Evolutionary conservation across 495 filamentous ascomycete genomes (phyloP).

Genomic region (Penicillium salamii): DNA sequence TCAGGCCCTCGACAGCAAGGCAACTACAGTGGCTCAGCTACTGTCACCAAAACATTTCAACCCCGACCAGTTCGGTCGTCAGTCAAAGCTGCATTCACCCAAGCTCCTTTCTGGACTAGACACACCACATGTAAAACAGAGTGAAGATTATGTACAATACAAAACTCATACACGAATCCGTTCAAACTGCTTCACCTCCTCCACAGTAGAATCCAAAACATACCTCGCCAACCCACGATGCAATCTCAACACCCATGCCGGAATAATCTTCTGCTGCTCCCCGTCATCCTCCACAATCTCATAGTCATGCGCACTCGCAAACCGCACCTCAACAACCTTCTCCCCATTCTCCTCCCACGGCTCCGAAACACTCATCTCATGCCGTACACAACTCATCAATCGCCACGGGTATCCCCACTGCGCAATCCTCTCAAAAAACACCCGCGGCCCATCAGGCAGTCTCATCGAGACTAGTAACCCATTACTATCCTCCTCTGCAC

Average conservation of each 20-base stretch:
- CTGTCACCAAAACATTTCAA: too few relatives aligned
- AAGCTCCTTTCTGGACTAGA: too few relatives aligned
- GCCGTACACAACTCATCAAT: slow-evolving; percentile 31
- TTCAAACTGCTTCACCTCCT: slow-evolving; percentile 11
- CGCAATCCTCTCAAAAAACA: slow-evolving; percentile 31
- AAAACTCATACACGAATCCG: neutral
- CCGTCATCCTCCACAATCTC: slow-evolving; percentile 22
- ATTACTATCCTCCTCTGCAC: slow-evolving; percentile 6
- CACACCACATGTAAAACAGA: neutral
- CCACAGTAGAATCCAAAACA: slow-evolving; percentile 22
- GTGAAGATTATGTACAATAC: neutral
- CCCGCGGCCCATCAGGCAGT: slow-evolving; percentile 18
- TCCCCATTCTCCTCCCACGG: slow-evolving; percentile 16
- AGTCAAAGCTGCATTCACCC: too few relatives aligned
- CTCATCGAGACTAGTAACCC: slow-evolving; percentile 27
- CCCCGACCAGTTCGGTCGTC: too few relatives aligned
- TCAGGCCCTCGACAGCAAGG: too few relatives aligned
- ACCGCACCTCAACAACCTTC: slow-evolving; percentile 30
- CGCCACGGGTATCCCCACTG: slow-evolving; percentile 36
- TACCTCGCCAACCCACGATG: slow-evolving; percentile 31
- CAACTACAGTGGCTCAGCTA: too few relatives aligned
- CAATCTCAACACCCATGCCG: slow-evolving; percentile 23
- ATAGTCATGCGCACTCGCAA: slow-evolving; percentile 33
- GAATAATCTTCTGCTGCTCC: slow-evolving; percentile 27
- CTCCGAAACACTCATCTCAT: slow-evolving; percentile 34